Base-by-base conservation (phyloP, 176 grass and related monocot genomes). In the Cenchrus purpureus region DNA sequence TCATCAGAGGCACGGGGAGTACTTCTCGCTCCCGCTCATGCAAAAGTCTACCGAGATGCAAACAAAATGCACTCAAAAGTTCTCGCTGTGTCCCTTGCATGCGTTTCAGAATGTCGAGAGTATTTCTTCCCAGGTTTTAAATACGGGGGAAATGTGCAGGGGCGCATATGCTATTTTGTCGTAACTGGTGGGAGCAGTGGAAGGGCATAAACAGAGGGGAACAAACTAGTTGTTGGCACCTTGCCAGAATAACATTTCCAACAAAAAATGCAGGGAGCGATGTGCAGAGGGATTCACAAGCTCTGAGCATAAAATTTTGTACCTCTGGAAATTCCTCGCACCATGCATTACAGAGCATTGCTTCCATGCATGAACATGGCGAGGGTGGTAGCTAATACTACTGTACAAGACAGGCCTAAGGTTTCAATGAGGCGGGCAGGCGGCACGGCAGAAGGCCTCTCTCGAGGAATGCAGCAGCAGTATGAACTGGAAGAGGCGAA, bases 301-400 rank as follows among this genome's bases (percentile, higher is more conserved):
- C n/a, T 31, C 76, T 75, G 87, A 29, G 42, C 76, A 76, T 20
- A 13, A 37, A 79, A 86, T 86, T 28, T 87, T 20, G 52, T 72
- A 32, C 48, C 34, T 8, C 79, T 51, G 70, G 71, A 83, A 90
- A 82, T 87, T 83, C 88, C 88, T 74, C 76, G 59, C 14, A 42
- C 53, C 67, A 79, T 28, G 76, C 66, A 82, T 46, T 54, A 37
- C 16, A 14, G 1, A 14, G 1, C 45, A 9, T 44, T 25, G 8
- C 57, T 53, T 83, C 57, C 42, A 79, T 54, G 74, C 48, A 60
- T 76, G 29, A 42, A 29, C 8, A 37, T 46, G 45, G 45, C 5
- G 45, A 44, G 43, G 43, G 43, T 44, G 43, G 25, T 25, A 25
- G 25, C 25, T 25, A 25, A 25, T 25, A 25, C 25, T 25, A 25